Evolutionary conservation across 208 protist genomes (phyloP).

Genomic region (Acanthamoeba healyi): DNA sequence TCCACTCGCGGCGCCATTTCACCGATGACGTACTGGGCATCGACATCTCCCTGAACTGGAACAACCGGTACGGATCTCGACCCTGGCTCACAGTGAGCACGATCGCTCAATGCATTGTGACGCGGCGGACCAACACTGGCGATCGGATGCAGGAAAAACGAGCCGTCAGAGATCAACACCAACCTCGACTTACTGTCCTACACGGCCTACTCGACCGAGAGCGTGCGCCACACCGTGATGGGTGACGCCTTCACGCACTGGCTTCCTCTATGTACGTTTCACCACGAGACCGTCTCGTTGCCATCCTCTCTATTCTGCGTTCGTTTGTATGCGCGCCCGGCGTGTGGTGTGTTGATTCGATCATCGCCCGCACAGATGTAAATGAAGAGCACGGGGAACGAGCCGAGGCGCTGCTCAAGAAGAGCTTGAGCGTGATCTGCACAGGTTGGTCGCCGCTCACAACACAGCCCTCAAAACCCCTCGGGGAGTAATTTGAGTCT

Average conservation of each 20-base stretch:
- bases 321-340: no score
- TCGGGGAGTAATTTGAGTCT: no score
- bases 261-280: conserved; percentile 2
- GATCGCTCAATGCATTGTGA: no score
- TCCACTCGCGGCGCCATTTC: conserved; percentile 10
- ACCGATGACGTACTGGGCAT: conserved; percentile 11
- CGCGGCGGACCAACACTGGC: no score
- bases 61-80: background rate
- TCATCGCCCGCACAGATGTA: no score
- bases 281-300: no score
- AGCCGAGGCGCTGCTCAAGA: background rate
- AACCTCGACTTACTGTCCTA: conserved; percentile 25
- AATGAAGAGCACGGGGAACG: conserved; percentile 21
- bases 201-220: background rate
- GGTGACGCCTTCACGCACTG: conserved; percentile 32
- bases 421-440: background rate
- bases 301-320: no score
- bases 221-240: conserved; percentile 9
- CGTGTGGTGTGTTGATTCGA: no score
- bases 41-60: conserved; percentile 1
- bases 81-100: no score
- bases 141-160: background rate
- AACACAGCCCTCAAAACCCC: no score
- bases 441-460: background rate
- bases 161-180: conserved; percentile 11